A percentile compares a stretch with the other conserved stretches of the same genome.
phyloP scores from a whole-genome alignment of 176 grass and related monocot genomes.

The Guadua angustifolia region DNA sequence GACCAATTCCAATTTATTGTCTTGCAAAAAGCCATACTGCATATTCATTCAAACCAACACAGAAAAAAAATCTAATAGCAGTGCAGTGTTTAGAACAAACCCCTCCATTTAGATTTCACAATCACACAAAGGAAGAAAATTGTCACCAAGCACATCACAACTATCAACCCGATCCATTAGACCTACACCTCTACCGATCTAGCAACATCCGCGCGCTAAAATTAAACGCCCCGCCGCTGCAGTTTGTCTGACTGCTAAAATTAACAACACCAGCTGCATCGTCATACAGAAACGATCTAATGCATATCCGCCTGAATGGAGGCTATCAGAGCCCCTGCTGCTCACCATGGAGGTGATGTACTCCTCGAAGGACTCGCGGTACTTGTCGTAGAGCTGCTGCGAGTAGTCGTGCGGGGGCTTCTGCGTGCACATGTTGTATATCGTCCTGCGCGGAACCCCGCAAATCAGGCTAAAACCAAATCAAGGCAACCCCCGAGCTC shows the following conservation, averaged over 20 bases:
- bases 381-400: conserved; percentile 92
- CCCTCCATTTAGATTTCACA: background rate
- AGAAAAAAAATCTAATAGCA: background rate
- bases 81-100: background rate
- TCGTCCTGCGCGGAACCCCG: conserved; percentile 55
- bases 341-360: conserved; percentile 77
- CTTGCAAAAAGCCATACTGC: background rate
- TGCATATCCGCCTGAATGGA: background rate
- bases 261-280: background rate
- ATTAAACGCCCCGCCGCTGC: background rate
- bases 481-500: background rate
- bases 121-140: background rate
- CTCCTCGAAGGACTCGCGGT: conserved; percentile 73
- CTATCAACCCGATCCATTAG: background rate
- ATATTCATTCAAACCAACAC: conserved; percentile 7
- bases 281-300: background rate
- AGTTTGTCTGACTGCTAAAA: background rate
- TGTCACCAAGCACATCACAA: background rate
- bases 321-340: conserved; percentile 23
- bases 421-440: conserved; percentile 98
- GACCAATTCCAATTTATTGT: background rate
- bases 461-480: background rate
- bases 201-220: background rate
- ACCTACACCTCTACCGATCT: background rate
- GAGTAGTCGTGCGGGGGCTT: conserved; percentile 84